A percentile compares a stretch with the other conserved stretches of the same genome.
These are phyloP conservation scores for Xeromyces bisporus DNA, from an alignment of 495 filamentous ascomycete genomes.

Conservation along the genomic window DNA sequence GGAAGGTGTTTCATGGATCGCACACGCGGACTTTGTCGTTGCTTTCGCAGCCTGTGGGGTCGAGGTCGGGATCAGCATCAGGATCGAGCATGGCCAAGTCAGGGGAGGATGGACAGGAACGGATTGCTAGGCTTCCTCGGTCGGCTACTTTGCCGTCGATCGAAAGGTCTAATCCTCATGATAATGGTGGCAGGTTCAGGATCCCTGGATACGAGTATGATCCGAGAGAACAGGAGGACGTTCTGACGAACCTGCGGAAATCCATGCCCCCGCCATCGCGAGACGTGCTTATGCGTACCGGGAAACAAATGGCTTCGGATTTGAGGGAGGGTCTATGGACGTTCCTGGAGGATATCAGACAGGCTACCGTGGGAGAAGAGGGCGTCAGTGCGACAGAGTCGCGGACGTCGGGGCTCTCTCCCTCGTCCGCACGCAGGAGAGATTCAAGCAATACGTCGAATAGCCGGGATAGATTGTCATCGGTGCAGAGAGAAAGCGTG, in stretches of 20 bases:
- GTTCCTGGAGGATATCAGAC: conserved; percentile 85
- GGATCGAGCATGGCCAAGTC: not conserved
- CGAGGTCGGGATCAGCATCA: conserved; percentile 1
- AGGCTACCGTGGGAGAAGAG: conserved; percentile 91
- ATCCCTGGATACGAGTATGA: conserved; percentile 10
- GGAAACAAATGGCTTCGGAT: conserved; percentile 81
- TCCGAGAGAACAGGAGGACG: conserved; percentile 15
- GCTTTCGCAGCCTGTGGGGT: conserved; percentile 43
- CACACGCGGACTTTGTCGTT: conserved; percentile 72
- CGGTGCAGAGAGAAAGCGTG: conserved; percentile 15
- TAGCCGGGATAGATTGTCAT: conserved; percentile 22
- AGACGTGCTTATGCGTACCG: conserved; percentile 45
- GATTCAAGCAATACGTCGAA: conserved; percentile 19
- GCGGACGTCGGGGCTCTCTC: conserved; percentile 8
- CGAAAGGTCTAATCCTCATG: conserved; percentile 15
- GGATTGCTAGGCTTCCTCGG: conserved; percentile 24
- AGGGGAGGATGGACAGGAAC: conserved; percentile 13
- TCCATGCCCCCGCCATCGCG: conserved; percentile 29
- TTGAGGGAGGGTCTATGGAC: conserved; percentile 87
- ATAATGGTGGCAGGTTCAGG: conserved; percentile 1
- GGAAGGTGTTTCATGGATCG: conserved; percentile 53
- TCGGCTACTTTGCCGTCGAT: conserved; percentile 31
- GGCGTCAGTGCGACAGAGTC: conserved; percentile 43
- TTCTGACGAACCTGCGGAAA: conserved; percentile 23
- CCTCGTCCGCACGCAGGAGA: conserved; percentile 18